Evolutionary conservation across 176 grass and related monocot species (phyloP).

Genomic region (Eragrostis curvula): DNA sequence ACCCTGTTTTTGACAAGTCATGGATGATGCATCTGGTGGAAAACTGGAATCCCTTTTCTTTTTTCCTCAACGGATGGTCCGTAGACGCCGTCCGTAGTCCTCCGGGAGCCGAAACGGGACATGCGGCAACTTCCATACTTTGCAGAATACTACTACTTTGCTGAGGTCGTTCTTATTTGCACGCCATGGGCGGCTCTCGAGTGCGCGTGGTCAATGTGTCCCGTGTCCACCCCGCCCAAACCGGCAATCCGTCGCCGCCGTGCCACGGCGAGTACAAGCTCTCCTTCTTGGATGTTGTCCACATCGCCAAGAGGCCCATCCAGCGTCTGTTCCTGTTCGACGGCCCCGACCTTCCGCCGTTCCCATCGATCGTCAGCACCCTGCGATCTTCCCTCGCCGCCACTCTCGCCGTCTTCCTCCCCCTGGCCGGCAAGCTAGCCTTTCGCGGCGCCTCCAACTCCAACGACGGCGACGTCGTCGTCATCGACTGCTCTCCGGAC

Average conservation of each 20-base stretch:
- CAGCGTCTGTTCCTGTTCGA: constrained; percentile 39
- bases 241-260: background rate
- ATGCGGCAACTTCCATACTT: too few species aligned
- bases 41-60: too few species aligned
- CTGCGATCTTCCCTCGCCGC: constrained; percentile 15
- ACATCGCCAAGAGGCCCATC: background rate
- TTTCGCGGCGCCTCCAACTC: background rate
- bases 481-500: constrained; percentile 32
- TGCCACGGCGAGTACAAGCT: background rate
- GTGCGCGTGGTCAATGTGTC: constrained; percentile 4
- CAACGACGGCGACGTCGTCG: constrained; percentile 1
- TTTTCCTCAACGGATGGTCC: too few species aligned
- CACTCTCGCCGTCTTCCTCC: constrained; percentile 20
- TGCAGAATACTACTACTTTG: too few species aligned
- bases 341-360: constrained; percentile 2
- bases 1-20: too few species aligned
- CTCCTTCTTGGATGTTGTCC: background rate
- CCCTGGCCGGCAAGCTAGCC: constrained; percentile 27
- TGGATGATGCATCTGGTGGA: too few species aligned
- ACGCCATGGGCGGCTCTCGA: constrained; percentile 1
- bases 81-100: too few species aligned
- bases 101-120: too few species aligned
- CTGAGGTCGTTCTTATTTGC: too few species aligned
- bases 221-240: constrained; percentile 21
- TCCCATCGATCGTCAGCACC: background rate